Percentiles rank a stretch among this genome's conserved stretches.
phyloP scores from a whole-genome alignment of 192 early-diverging fungal species.

The Linnemannia exigua region DNA sequence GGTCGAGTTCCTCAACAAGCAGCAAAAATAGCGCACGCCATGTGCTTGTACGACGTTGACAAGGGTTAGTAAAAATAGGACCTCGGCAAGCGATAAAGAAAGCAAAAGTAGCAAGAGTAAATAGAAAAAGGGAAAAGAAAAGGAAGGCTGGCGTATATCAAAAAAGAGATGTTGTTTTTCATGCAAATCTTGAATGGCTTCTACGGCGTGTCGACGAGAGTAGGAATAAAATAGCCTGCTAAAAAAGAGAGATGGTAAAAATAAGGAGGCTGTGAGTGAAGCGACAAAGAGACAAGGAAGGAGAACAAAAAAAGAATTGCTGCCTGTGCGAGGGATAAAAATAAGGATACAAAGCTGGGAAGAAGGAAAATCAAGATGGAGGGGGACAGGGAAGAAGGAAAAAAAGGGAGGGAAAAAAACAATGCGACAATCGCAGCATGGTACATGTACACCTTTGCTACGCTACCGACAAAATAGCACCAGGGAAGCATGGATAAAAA shows the following conservation, averaged over 20 bases:
- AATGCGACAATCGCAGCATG: neutral
- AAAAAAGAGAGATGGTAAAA: neutral
- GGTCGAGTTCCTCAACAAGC: no score
- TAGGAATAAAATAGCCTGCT: neutral
- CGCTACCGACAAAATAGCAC: neutral
- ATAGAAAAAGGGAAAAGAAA: neutral
- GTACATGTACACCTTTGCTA: neutral
- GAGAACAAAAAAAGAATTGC: neutral
- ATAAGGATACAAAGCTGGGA: constrained; percentile 1
- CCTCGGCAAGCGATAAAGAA: neutral
- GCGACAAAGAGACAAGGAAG: neutral
- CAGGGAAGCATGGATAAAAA: neutral
- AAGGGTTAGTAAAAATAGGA: constrained; percentile 1
- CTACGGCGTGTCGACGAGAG: neutral
- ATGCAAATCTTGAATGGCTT: neutral
- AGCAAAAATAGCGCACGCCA: constrained; percentile 4
- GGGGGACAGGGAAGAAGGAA: neutral
- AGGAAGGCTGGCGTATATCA: neutral
- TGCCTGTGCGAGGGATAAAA: constrained; percentile 3
- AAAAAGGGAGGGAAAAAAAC: neutral
- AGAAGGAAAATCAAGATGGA: constrained; percentile 6
- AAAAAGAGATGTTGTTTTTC: neutral
- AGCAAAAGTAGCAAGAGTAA: neutral
- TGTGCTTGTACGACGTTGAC: constrained; percentile 1
- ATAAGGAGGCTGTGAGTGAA: constrained; percentile 9